phyloP scores from a whole-genome alignment of 768 basidiomycete species.

The Mrakia gelida region DNA sequence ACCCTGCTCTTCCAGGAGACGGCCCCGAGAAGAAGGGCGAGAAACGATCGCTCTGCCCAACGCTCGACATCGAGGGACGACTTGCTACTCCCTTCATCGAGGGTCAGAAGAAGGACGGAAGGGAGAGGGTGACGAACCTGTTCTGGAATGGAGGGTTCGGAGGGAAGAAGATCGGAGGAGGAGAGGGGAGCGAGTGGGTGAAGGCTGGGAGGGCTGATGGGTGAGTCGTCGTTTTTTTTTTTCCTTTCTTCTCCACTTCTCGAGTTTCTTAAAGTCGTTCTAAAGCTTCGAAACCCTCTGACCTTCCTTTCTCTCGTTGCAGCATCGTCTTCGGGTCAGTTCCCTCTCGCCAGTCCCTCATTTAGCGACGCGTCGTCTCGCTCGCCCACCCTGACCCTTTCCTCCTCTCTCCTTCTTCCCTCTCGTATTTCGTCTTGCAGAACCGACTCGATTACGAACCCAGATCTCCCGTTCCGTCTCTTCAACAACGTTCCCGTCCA shows the following conservation, averaged over 20 bases:
- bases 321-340: not conserved
- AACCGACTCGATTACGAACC: not conserved
- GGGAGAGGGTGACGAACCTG: not conserved
- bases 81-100: not conserved
- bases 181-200: not conserved
- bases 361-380: no score
- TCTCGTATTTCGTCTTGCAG: no score
- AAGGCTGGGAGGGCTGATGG: not conserved
- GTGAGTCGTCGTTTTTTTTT: not conserved
- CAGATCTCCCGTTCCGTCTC: not conserved
- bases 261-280: no score
- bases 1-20: not conserved
- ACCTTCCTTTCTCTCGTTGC: not conserved
- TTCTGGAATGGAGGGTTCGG: not conserved
- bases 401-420: no score
- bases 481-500: not conserved
- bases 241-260: not conserved
- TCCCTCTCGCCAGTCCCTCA: no score
- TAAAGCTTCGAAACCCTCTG: no score
- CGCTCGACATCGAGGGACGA: not conserved
- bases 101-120: not conserved
- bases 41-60: not conserved
- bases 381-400: no score
- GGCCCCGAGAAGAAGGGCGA: not conserved
- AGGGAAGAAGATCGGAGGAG: not conserved